Evolutionary conservation across 148 eudicot species (phyloP), one percentile per base, ranked within the genome.

Genomic region (Diospyros lotus): DNA sequence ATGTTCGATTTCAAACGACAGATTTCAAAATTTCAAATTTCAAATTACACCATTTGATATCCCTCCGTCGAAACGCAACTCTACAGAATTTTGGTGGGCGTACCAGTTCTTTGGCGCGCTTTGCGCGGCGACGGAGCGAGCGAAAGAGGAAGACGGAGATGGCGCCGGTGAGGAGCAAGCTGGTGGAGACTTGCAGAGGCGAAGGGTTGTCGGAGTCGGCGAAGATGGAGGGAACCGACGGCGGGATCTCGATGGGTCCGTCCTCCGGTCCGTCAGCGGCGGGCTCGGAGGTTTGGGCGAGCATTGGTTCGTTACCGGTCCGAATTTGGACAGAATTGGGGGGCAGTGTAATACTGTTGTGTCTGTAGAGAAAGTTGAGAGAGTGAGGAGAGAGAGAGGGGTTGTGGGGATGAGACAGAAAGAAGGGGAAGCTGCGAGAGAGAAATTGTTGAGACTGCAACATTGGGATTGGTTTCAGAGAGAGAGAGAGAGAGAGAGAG

Each of bases 111-210:
- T 86, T 95, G 64, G 96, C 89, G 0, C 98, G 94, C 71, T 86
- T 90, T 71, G 89, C 90, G 40, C 98, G 82, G 52, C 97, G 97
- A 12, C 93, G 94, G 80, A 92, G 78, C 18, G 97, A 83, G 73
- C 98, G 96, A 69, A 92, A 95, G 79, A 92, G 92, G 80, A 95
- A 90, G 69, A 95, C 80, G 12, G 96, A 69, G 73, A 95, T 87
- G 78, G 98, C 91, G 45, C 97, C 98, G 71, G 97, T 90, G 55
- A 95, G 97, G 46, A 95, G 96, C 14, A 95, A 85, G 78, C 97
- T 90, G 56, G 97, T 89, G 78, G 97, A 74, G 28, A 89, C 78
- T 70, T 92, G 97, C 61, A 95, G 88, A 54, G 83, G 74, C 14
- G 92, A 77, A 60, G 98, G 92, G 28, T 92, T 82, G 66, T 95